Evolutionary conservation across 257 asterid species (phyloP), one percentile per base, ranked within the genome.

Genomic region (Coffea eugenioides): DNA sequence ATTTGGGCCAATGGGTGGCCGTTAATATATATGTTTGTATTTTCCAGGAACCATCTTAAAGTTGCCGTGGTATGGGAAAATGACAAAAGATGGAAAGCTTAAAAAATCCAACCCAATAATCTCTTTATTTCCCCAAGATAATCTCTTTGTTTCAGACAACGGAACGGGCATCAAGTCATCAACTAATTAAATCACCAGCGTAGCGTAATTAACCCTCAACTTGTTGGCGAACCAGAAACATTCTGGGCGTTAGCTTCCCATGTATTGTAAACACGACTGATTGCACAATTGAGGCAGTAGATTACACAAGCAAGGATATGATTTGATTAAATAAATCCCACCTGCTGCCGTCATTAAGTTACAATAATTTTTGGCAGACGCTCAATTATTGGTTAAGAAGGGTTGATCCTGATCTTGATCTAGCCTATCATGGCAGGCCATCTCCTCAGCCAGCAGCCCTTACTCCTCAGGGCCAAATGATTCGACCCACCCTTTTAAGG

Each of bases 381-480:
- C 76, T 66, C 61, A 36, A 73, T 45, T 73, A 82, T 77, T 73
- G 85, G 72, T 56, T 41, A 52, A 71, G 54, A 46, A 76, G 73
- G 8, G 31, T 14, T 54, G 57, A 57, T 75, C 72, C 76, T 75
- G 27, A 52, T 76, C 71, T 39, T 8, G 52, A 25, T 11, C 41
- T 3, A 10, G 8, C 16, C 69, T 31, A 59, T 27, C 27, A 27
- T 31, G 34, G 34, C 34, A 31, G 34, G 34, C 34, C 34, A 31
- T 31, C 34, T 31, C 34, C 34, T 31, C 34, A 31, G 34, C 34
- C 34, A 31, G 34, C 34, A 31, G 34, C 34, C 34, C 48, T 9
- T 15, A 12, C 43, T 78, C 45, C 11, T 59, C 31, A 8, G 8
- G 31, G 31, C 15, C 16, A 23, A 31, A 31, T 31, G 12, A 21